These are phyloP conservation scores for Chaetomiaceae sp. DNA, from an alignment of 2,329 filamentous ascomycete genomes.

Conservation along the genomic window DNA sequence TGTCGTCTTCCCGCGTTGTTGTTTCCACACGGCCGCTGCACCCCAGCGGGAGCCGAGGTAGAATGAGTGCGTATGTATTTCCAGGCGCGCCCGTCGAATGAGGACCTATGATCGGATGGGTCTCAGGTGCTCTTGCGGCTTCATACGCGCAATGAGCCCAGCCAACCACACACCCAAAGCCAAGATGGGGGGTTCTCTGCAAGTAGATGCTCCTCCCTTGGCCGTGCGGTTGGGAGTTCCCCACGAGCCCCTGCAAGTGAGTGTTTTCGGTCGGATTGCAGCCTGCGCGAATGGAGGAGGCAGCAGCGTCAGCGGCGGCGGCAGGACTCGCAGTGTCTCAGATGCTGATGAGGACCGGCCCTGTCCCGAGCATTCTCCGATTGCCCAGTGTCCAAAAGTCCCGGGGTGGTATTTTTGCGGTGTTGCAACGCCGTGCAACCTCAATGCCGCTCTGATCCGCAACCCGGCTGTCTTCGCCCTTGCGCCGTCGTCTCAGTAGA, in stretches of 20 bases:
- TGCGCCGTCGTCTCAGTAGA: constrained; percentile 11
- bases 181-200: background rate
- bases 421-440: constrained; percentile 29
- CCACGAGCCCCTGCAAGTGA: constrained; percentile 6
- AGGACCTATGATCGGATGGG: background rate
- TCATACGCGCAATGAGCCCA: constrained; percentile 1
- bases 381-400: constrained; percentile 16
- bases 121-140: background rate
- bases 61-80: background rate
- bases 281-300: background rate
- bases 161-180: background rate
- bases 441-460: constrained; percentile 27
- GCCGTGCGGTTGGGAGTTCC: background rate
- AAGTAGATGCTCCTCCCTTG: background rate
- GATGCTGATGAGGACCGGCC: constrained; percentile 11
- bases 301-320: background rate
- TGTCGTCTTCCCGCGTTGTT: constrained; percentile 2
- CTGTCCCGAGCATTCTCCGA: constrained; percentile 15
- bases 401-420: constrained; percentile 24
- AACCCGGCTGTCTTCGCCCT: constrained; percentile 12
- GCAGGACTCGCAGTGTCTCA: constrained; percentile 19
- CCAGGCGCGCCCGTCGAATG: background rate
- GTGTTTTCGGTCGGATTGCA: constrained; percentile 3
- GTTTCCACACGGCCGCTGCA: constrained; percentile 14
- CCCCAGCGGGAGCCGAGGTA: background rate